A percentile compares a stretch with the other conserved stretches of the same genome.
phyloP scores from a whole-genome alignment of 495 filamentous ascomycete genomes.

The Aspergillus incahuasiensis region DNA sequence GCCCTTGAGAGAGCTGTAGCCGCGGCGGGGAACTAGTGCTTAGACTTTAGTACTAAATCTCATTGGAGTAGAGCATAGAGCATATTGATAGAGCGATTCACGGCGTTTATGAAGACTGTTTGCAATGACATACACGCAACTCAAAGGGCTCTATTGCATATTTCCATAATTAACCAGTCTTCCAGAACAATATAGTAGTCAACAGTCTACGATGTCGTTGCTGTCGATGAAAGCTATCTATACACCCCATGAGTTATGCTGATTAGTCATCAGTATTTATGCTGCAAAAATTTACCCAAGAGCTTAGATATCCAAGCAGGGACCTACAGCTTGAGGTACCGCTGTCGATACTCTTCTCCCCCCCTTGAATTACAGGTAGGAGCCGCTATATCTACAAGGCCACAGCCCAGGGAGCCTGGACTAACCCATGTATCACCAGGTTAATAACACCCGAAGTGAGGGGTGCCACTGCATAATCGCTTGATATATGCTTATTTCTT shows the following conservation, averaged over 20 bases:
- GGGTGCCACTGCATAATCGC: background rate
- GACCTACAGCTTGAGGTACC: background rate
- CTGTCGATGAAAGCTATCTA: background rate
- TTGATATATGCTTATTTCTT: background rate
- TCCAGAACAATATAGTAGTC: background rate
- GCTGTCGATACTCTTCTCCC: background rate
- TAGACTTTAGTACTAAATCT: constrained; percentile 5
- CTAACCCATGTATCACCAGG: background rate
- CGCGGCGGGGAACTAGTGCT: constrained; percentile 19
- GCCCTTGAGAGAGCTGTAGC: constrained; percentile 73
- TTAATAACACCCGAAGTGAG: background rate
- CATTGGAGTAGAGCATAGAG: constrained; percentile 13
- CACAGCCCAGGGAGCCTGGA: background rate
- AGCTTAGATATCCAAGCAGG: background rate
- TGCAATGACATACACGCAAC: too few species aligned
- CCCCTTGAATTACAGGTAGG: background rate
- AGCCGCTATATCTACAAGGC: background rate
- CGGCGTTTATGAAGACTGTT: background rate
- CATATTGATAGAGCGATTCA: constrained; percentile 13
- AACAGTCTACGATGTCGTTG: background rate
- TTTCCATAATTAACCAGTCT: too few species aligned
- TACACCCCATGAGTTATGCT: background rate
- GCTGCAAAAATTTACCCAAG: constrained; percentile 15
- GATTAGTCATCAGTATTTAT: constrained; percentile 23
- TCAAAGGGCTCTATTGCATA: too few species aligned